These are phyloP conservation scores for Daedalea quercina DNA, from an alignment of 768 basidiomycete genomes.

Conservation along the genomic window DNA sequence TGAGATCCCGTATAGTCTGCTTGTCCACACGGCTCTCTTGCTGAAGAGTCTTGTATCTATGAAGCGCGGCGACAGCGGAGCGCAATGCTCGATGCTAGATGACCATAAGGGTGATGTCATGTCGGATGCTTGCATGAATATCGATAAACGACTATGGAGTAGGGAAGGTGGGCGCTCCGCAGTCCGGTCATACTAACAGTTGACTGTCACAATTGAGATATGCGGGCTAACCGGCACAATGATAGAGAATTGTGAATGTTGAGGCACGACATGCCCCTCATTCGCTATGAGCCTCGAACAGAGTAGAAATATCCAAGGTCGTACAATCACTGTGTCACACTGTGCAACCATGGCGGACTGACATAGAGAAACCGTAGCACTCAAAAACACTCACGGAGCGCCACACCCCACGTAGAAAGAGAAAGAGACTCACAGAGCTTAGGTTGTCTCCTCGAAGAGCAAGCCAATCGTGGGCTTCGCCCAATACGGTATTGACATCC, in stretches of 20 bases:
- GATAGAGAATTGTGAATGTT: no score
- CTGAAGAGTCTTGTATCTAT: conserved; percentile 32
- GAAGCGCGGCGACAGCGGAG: conserved; percentile 28
- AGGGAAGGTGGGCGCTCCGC: conserved; percentile 7
- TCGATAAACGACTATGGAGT: conserved; percentile 20
- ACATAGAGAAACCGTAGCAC: no score
- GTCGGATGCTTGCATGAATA: conserved; percentile 2
- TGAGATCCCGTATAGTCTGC: conserved; percentile 8
- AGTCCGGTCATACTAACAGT: neutral
- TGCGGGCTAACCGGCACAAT: no score
- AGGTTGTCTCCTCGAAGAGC: conserved; percentile 33
- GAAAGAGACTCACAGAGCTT: conserved; percentile 21
- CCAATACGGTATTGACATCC: conserved; percentile 32
- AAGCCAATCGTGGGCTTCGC: conserved; percentile 50
- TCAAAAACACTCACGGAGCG: neutral
- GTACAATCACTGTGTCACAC: no score
- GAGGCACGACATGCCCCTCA: no score
- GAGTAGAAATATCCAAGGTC: no score
- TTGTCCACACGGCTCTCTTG: conserved; percentile 6
- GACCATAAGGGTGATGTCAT: neutral
- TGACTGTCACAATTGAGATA: no score
- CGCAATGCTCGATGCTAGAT: conserved; percentile 28
- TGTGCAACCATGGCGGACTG: no score
- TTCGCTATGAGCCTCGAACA: no score
- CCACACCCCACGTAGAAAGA: neutral